Percentiles rank a stretch among this genome's conserved stretches.
These are phyloP conservation scores for Gossypium schwendimanii DNA, from an alignment of 441 rosid species.

Conservation along the genomic window DNA sequence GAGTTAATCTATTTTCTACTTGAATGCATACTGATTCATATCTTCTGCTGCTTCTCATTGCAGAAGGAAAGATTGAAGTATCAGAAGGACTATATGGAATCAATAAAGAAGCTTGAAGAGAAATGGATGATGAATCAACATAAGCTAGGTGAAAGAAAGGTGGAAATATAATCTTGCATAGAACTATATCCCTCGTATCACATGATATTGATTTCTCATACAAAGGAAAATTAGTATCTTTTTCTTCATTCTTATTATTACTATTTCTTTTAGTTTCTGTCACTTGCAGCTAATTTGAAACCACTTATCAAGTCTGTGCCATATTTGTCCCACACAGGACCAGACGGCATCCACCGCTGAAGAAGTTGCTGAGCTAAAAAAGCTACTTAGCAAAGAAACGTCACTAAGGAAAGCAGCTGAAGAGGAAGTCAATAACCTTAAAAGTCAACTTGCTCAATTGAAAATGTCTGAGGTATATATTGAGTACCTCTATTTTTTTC, in stretches of 20 bases:
- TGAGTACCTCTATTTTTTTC: neutral
- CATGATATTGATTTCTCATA: neutral
- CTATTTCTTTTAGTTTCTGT: neutral
- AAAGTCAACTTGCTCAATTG: conserved; percentile 51
- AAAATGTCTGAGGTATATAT: conserved; percentile 60
- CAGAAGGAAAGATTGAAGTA: conserved; percentile 78
- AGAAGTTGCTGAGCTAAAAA: conserved; percentile 66
- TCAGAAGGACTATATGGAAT: conserved; percentile 80
- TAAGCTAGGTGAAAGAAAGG: conserved; percentile 42
- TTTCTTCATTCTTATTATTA: neutral
- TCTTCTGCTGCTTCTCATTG: conserved; percentile 7
- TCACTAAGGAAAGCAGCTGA: conserved; percentile 63
- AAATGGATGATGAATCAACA: conserved; percentile 65
- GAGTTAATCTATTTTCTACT: neutral
- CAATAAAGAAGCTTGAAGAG: conserved; percentile 89
- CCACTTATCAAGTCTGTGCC: neutral
- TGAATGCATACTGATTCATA: neutral
- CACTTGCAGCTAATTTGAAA: conserved; percentile 4
- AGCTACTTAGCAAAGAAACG: conserved; percentile 60
- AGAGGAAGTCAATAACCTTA: conserved; percentile 65
- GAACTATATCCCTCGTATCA: neutral
- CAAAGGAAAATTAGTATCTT: neutral
- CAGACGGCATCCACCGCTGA: conserved; percentile 38
- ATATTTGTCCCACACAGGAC: conserved; percentile 26
- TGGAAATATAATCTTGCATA: conserved; percentile 38